These are phyloP conservation scores for Chloris gayana DNA, from an alignment of 176 grass and related monocot species.

Conservation along the genomic window DNA sequence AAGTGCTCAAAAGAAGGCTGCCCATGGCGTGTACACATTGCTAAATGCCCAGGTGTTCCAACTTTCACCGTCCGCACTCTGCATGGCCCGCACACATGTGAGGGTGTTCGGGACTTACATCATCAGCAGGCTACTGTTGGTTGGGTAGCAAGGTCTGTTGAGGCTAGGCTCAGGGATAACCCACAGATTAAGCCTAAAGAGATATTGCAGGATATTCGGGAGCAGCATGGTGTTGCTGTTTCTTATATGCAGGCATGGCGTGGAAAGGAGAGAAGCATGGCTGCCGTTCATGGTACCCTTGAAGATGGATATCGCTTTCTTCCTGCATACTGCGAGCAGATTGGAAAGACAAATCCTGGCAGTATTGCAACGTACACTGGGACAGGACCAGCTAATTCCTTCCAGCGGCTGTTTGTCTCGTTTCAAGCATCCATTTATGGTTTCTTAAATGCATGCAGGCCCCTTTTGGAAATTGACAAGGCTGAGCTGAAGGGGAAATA, in stretches of 20 bases:
- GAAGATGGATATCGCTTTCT: slow-evolving; percentile 92
- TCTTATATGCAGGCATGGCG: slow-evolving; percentile 99
- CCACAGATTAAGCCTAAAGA: slow-evolving; percentile 97
- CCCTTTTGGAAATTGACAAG: slow-evolving; percentile 93
- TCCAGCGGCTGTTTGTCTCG: slow-evolving; percentile 86
- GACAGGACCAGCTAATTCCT: slow-evolving; percentile 69
- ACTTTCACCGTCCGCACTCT: slow-evolving; percentile 89
- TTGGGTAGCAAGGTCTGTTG: slow-evolving; percentile 93
- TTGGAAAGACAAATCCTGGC: slow-evolving; percentile 77
- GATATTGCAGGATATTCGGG: slow-evolving; percentile 91
- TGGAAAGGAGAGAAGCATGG: slow-evolving; percentile 97
- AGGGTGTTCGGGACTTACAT: slow-evolving; percentile 77
- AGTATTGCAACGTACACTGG: slow-evolving; percentile 76
- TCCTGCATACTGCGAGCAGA: slow-evolving; percentile 92
- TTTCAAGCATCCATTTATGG: slow-evolving; percentile 91
- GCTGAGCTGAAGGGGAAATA: slow-evolving; percentile 96
- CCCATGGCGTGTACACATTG: slow-evolving; percentile 84
- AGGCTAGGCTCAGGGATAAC: slow-evolving; percentile 83
- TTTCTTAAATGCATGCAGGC: slow-evolving; percentile 85
- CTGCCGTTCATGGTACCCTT: slow-evolving; percentile 91
- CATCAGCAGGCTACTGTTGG: slow-evolving; percentile 96
- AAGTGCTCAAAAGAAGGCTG: slow-evolving; percentile 90
- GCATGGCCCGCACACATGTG: slow-evolving; percentile 82
- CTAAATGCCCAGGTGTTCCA: slow-evolving; percentile 69
- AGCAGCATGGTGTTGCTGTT: slow-evolving; percentile 93